Base-by-base conservation (phyloP, 495 filamentous ascomycete genomes). In the Aspergillus sparsus region DNA sequence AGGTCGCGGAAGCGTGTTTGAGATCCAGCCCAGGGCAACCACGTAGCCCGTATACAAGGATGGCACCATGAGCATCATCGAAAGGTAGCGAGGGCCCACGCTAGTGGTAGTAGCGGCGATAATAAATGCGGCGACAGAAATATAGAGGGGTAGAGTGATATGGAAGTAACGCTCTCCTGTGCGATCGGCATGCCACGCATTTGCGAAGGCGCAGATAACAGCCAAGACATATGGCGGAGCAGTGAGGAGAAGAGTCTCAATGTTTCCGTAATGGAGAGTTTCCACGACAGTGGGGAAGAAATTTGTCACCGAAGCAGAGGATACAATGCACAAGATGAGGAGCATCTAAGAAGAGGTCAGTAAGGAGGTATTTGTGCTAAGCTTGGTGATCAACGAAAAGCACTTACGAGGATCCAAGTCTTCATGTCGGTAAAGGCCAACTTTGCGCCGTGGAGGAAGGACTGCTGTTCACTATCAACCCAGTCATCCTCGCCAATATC, bases 251-350 rank as follows among this genome's bases (percentile, higher is more conserved):
- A 94, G 84, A 0, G 91, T 87, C 16, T 79, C 67, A 62, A 91
- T 85, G n/a, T 83, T 82, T 62, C 68, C 74, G 66, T 86, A 91
- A 7, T 85, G 80, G 6, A 96, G 78, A 2, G 90, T 93, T 42
- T 81, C 77, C 35, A 94, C 90, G 21, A 96, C 88, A 12, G 90
- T 88, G 0, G 91, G 91, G 76, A 95, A 93, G 82, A 94, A 94
- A 71, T 94, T 93, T n/a, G 89, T 91, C 8, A 91, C 86, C 3
- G 87, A 87, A 51, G 84, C 86, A 32, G 85, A 83, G 32, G 86
- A 83, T 12, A 90, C 85, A 69, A 91, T 87, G 66, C 87, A 84
- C 49, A 91, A 82, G 53, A 93, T 80, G 50, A 89, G 74, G 9
- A 90, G 68, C 70, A 85, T 82, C 83, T 85, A 62, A 21, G 1